phyloP scores from a whole-genome alignment of 2,329 filamentous ascomycete species.

The Trichoderma sp. region DNA sequence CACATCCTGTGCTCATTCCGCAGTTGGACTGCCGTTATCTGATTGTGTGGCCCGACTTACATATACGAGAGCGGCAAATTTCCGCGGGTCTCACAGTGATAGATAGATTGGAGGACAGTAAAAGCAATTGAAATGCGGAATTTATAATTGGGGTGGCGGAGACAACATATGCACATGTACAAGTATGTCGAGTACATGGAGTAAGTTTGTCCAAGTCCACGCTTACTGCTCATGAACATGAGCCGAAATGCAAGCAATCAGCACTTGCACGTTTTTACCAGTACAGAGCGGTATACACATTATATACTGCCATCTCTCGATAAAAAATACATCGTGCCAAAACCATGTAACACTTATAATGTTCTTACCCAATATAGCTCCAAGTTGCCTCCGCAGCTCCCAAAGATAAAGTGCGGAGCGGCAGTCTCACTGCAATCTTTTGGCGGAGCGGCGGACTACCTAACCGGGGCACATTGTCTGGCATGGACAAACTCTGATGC shows the following conservation, averaged over 20 bases:
- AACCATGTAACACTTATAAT: not conserved
- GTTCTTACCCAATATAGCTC: not conserved
- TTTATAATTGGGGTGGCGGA: not conserved
- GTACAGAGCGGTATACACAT: not conserved
- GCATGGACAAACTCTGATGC: slow-evolving; percentile 8
- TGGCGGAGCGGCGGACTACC: slow-evolving; percentile 11
- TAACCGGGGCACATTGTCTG: not conserved
- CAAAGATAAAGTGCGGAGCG: not conserved
- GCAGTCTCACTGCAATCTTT: not conserved
- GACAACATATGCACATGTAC: not conserved
- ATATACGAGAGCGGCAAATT: not conserved
- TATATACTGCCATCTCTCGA: not conserved
- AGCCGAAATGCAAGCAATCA: not conserved
- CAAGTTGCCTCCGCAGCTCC: not conserved
- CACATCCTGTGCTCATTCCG: not conserved
- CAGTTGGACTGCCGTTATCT: not conserved
- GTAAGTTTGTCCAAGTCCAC: not conserved
- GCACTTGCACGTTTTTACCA: not conserved
- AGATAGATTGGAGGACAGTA: not conserved
- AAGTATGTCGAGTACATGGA: not conserved
- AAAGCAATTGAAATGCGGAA: not conserved
- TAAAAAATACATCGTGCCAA: not conserved
- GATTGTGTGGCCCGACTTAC: not conserved
- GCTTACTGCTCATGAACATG: not conserved
- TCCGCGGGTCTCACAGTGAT: not conserved